phyloP scores from a whole-genome alignment of 2,329 filamentous ascomycete genomes.

The Colletotrichum horii region DNA sequence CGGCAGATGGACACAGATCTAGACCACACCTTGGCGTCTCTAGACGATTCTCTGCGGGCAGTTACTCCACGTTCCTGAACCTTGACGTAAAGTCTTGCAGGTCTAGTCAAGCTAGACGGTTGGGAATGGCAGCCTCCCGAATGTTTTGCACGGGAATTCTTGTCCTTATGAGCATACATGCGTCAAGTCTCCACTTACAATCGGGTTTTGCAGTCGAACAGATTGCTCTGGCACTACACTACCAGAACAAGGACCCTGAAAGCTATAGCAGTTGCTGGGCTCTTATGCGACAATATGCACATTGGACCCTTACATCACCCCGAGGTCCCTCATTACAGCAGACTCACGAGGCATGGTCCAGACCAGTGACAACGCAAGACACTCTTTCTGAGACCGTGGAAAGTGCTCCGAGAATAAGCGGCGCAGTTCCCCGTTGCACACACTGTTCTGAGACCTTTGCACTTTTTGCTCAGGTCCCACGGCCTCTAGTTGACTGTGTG shows the following conservation, averaged over 20 bases:
- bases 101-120: not conserved
- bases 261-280: not conserved
- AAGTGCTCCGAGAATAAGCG: not conserved
- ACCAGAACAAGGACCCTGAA: not conserved
- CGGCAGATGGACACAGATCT: not conserved
- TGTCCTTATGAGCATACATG: not conserved
- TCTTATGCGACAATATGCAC: not conserved
- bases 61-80: conserved; percentile 16
- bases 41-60: not conserved
- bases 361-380: not conserved
- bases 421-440: not conserved
- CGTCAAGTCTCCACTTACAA: not conserved
- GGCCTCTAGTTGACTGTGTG: not conserved
- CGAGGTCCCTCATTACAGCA: too few relatives aligned
- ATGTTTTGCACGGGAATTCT: not conserved
- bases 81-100: conserved; percentile 7
- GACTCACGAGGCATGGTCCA: not conserved
- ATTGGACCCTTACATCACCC: not conserved
- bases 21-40: not conserved
- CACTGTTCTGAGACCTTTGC: not conserved
- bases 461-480: not conserved
- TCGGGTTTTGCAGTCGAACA: not conserved
- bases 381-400: not conserved
- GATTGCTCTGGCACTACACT: not conserved
- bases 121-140: not conserved